These are phyloP conservation scores for Mycena vitilis DNA, from an alignment of 768 basidiomycete genomes.

Conservation along the genomic window DNA sequence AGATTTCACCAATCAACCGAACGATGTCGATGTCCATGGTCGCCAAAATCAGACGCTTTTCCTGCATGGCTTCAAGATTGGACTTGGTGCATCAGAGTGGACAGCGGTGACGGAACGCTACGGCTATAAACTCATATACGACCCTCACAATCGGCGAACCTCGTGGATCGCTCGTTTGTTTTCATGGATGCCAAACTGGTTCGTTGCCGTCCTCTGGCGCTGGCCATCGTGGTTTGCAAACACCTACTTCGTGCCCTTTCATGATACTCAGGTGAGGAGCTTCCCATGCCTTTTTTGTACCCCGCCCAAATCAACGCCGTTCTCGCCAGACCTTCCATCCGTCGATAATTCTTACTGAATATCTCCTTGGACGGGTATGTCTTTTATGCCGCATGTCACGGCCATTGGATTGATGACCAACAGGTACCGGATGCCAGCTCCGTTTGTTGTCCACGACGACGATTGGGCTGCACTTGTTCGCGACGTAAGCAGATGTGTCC, in stretches of 20 bases:
- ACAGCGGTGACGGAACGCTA: not conserved
- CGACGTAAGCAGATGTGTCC: not conserved
- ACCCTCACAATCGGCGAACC: not conserved
- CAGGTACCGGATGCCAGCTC: not conserved
- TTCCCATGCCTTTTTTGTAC: too few relatives aligned
- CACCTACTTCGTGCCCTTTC: not conserved
- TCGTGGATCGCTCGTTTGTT: not conserved
- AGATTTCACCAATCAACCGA: not conserved
- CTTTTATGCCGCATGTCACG: not conserved
- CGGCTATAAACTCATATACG: too few relatives aligned
- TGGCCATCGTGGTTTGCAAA: not conserved
- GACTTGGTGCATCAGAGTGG: not conserved
- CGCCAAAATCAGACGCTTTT: not conserved
- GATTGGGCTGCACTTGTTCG: not conserved
- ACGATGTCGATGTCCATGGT: not conserved
- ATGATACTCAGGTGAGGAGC: not conserved
- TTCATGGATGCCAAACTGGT: not conserved
- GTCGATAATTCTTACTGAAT: not conserved
- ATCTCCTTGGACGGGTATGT: not conserved
- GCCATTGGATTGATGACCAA: too few relatives aligned
- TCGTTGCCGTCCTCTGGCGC: not conserved
- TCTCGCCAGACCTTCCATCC: not conserved
- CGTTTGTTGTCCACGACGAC: conserved; percentile 3
- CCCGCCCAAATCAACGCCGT: too few relatives aligned
- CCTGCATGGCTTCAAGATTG: not conserved